Evolutionary conservation across 2,329 filamentous ascomycete genomes (phyloP), one percentile per base, ranked within the genome.

Genomic region (Dactylellina haptotyla): DNA sequence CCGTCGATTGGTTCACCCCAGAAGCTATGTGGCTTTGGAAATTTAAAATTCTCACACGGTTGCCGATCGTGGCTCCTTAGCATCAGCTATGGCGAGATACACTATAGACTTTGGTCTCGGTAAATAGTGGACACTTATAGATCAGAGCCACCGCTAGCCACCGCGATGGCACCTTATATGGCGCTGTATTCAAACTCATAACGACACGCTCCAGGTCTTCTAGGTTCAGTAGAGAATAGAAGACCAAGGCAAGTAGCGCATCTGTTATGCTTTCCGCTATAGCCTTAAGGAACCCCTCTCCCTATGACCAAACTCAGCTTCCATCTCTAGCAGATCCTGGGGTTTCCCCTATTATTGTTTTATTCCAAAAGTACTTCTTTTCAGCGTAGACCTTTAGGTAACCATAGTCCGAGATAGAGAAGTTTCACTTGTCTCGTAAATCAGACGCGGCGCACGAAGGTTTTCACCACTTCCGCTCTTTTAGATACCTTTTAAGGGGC

Each of bases 191-290:
- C 25, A 18, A 71, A 50, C 41, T 37, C 50, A 54, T 54, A 18
- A 54, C 16, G 3, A 14, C 28, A 20, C 34, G 30, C 28, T 53
- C 50, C 34, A 58, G 25, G 4, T 57, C 51, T 9, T 32, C 41
- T 34, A 63, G 16, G 18, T 53, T 58, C 12, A 59, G 66, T 20
- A 72, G 28, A 8, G 53, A 59, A 23, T 64, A 72, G 41, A 72
- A 34, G 10, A 72, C 26, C n/a, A 72, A 37, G 0, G 51, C 51
- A 9, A 72, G 20, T 28, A 72, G 53, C 66, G 64, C 64, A 51
- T 72, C 66, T 8, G 59, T 37, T 30, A 26, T 43, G 2, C 66
- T 51, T 6, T 58, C 51, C 30, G 56, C 51, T 9, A 64, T 59
- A 18, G 66, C 66, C 20, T 34, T 6, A 32, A 64, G 18, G 34